Conservation (phyloP, 208 protist genomes). For the Acanthamoeba rhysodes region DNA sequence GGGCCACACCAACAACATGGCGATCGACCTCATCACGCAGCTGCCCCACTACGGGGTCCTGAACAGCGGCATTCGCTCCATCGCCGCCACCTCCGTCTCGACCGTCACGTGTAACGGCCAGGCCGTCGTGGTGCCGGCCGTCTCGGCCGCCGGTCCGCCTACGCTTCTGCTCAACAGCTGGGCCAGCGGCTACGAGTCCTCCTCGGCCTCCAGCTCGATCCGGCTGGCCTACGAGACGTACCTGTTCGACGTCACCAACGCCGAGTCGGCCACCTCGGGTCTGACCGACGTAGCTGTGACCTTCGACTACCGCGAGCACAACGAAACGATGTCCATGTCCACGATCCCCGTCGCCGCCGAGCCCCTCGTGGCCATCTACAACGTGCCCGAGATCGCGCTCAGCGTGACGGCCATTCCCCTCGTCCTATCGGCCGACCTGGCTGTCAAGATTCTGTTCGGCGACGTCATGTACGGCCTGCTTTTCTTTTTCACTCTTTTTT, state of each 20-base stretch:
- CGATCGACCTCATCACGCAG: background rate
- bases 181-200: background rate
- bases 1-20: background rate
- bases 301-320: background rate
- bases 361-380: conserved; percentile 23
- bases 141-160: background rate
- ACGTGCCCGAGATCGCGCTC: background rate
- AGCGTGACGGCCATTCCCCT: background rate
- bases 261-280: background rate
- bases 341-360: background rate
- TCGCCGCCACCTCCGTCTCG: background rate
- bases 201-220: background rate
- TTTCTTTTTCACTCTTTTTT: background rate
- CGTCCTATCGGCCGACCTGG: background rate
- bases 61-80: background rate
- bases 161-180: background rate
- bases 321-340: background rate
- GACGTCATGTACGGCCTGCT: background rate
- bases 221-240: background rate
- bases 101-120: background rate
- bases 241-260: background rate
- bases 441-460: background rate
- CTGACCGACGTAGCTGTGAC: background rate
- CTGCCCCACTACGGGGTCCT: background rate
- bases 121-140: background rate